Percentiles rank a stretch among this genome's conserved stretches.
phyloP scores from a whole-genome alignment of 805 yeast genomes.

The Phaffomyces thermotolerans region DNA sequence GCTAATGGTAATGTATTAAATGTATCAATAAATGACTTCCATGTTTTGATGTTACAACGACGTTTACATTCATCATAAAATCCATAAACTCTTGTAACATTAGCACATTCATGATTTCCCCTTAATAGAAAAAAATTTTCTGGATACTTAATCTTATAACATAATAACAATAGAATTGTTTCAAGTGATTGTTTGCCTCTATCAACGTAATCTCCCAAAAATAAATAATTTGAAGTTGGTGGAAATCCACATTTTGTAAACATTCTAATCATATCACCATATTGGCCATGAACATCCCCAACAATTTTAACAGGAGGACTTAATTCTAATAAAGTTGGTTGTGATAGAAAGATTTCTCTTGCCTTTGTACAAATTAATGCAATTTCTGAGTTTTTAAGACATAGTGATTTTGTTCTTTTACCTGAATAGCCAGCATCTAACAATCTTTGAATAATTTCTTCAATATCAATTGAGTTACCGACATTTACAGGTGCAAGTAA shows the following conservation, averaged over 20 bases:
- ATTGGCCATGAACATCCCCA: conserved; percentile 98
- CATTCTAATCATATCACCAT: conserved; percentile 88
- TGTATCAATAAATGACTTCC: conserved; percentile 98
- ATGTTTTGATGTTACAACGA: conserved; percentile 93
- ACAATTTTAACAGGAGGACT: conserved; percentile 85
- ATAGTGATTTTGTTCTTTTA: conserved; percentile 81
- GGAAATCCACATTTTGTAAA: conserved; percentile 99
- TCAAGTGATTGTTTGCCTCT: conserved; percentile 97
- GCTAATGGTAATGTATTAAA: conserved; percentile 98
- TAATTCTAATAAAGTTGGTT: conserved; percentile 83
- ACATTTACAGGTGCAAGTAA: conserved; percentile 5
- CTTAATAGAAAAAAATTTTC: conserved; percentile 94
- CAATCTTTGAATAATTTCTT: conserved; percentile 82
- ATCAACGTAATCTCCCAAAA: conserved; percentile 96
- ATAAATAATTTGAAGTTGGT: conserved; percentile 94
- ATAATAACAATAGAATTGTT: conserved; percentile 87
- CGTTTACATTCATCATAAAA: conserved; percentile 98
- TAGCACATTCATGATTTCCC: conserved; percentile 98
- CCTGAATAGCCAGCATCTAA: conserved; percentile 96
- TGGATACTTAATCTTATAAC: conserved; percentile 96
- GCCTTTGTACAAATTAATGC: conserved; percentile 81
- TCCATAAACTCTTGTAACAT: conserved; percentile 95
- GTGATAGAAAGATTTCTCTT: conserved; percentile 80
- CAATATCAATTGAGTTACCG: conserved; percentile 45
- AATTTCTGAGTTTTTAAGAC: conserved; percentile 86